A percentile compares a stretch with the other conserved stretches of the same genome.
Evolutionary conservation across 78 protist genomes (phyloP).

Genomic region (Dictyostelium citrinum): DNA sequence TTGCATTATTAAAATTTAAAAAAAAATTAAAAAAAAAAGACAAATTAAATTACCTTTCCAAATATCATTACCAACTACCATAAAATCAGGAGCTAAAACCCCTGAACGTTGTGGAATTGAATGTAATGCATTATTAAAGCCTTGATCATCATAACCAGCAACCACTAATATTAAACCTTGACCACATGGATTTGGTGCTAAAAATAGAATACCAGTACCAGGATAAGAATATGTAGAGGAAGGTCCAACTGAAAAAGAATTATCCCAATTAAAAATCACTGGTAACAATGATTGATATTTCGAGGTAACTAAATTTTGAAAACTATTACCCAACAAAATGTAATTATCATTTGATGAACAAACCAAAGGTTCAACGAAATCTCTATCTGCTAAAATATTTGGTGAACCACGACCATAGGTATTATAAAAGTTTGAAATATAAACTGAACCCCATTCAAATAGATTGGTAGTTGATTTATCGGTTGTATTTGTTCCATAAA

Average conservation of each 20-base stretch:
- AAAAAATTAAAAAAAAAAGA: too few species aligned
- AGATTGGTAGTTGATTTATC: not conserved
- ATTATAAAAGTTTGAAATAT: slow-evolving; percentile 28
- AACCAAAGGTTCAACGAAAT: not conserved
- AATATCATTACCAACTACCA: slow-evolving; percentile 46
- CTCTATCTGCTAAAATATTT: slow-evolving; percentile 5
- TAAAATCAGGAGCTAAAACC: slow-evolving; percentile 25
- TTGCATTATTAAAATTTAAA: too few species aligned
- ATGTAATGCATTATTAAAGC: slow-evolving; percentile 36
- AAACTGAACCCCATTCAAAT: slow-evolving; percentile 16
- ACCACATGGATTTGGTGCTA: slow-evolving; percentile 54
- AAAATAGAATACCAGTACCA: slow-evolving; percentile 3
- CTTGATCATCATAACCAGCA: not conserved
- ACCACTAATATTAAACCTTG: slow-evolving; percentile 32
- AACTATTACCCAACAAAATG: slow-evolving; percentile 27
- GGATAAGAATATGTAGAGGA: not conserved
- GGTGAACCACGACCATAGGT: slow-evolving; percentile 51
- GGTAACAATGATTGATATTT: slow-evolving; percentile 17
- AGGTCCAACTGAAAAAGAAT: not conserved
- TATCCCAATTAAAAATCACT: not conserved
- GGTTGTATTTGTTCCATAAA: slow-evolving; percentile 13
- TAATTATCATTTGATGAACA: slow-evolving; percentile 8
- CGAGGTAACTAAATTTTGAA: not conserved
- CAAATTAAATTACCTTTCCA: not conserved
- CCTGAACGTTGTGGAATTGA: slow-evolving; percentile 38